Evolutionary conservation across 1,284 basidiomycete genomes (phyloP).

Genomic region (Meira miltonrushii): DNA sequence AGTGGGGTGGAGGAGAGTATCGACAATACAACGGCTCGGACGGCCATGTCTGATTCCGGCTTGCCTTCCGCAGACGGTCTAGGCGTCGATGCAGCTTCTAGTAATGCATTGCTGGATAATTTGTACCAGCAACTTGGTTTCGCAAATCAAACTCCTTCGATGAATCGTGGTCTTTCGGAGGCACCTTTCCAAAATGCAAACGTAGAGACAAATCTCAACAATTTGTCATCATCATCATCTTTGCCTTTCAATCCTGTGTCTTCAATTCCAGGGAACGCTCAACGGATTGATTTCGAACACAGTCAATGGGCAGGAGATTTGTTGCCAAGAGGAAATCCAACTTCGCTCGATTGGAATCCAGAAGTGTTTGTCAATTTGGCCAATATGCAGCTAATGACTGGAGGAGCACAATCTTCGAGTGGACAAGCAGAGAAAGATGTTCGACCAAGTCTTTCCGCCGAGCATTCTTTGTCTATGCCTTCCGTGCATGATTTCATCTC

Average conservation of each 20-base stretch:
- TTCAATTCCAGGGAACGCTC: not conserved
- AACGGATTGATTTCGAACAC: slow-evolving; percentile 14
- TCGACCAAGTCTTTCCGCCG: not conserved
- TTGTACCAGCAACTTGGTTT: slow-evolving; percentile 3
- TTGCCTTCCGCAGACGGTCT: not conserved
- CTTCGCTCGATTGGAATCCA: not conserved
- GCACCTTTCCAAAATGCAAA: slow-evolving; percentile 17
- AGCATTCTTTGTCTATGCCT: slow-evolving; percentile 3
- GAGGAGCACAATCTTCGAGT: not conserved
- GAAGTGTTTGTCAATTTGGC: slow-evolving; percentile 8
- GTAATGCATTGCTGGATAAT: slow-evolving; percentile 19
- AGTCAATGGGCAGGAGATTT: slow-evolving; percentile 34
- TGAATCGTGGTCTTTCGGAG: slow-evolving; percentile 16
- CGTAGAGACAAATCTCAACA: slow-evolving; percentile 2
- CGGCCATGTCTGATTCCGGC: slow-evolving; percentile 2
- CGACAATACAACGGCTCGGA: not conserved
- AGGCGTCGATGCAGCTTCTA: not conserved
- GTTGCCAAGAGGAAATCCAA: slow-evolving; percentile 15
- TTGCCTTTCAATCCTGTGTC: not conserved
- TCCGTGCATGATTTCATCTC: slow-evolving; percentile 12
- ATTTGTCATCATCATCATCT: not conserved
- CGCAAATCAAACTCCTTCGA: not conserved
- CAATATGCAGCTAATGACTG: slow-evolving; percentile 9
- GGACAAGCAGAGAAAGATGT: not conserved
- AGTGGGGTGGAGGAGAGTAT: not conserved